Conservation (phyloP, 169 alveolate species). For the Perkinsus marinus region DNA sequence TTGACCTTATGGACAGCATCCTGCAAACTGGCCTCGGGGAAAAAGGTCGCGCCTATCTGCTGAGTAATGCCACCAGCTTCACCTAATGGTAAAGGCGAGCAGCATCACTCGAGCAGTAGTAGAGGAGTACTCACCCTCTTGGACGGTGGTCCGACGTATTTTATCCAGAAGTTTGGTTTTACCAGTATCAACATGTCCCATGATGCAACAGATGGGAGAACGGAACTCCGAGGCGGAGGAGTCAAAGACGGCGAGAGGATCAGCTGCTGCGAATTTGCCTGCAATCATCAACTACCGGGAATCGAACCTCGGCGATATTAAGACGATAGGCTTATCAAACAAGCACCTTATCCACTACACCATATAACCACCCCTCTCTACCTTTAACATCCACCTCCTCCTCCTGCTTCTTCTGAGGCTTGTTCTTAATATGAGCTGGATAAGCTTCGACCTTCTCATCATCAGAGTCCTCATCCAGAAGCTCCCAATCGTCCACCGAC, state of each 20-base stretch:
- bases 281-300: neutral
- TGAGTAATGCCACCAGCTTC: slow-evolving; percentile 99
- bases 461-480: slow-evolving; percentile 2
- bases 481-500: neutral
- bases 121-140: slow-evolving; percentile 44
- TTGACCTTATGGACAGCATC: slow-evolving; percentile 62
- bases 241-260: slow-evolving; percentile 15
- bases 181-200: slow-evolving; percentile 99
- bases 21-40: slow-evolving; percentile 85
- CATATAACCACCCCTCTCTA: neutral
- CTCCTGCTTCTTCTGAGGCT: slow-evolving; percentile 38
- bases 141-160: slow-evolving; percentile 91
- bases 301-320: neutral
- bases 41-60: slow-evolving; percentile 99
- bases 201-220: slow-evolving; percentile 91
- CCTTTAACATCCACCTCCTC: slow-evolving; percentile 2
- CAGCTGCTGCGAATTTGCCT: slow-evolving; percentile 7
- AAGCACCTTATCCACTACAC: too few relatives aligned
- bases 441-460: slow-evolving; percentile 15
- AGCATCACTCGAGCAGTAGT: too few relatives aligned
- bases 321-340: neutral
- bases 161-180: slow-evolving; percentile 97
- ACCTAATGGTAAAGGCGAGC: slow-evolving; percentile 10
- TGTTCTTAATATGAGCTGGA: slow-evolving; percentile 12
- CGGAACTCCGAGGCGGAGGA: slow-evolving; percentile 46